Evolutionary conservation across 768 basidiomycete species (phyloP), one percentile per base, ranked within the genome.

Genomic region (Floccularia luteovirens): DNA sequence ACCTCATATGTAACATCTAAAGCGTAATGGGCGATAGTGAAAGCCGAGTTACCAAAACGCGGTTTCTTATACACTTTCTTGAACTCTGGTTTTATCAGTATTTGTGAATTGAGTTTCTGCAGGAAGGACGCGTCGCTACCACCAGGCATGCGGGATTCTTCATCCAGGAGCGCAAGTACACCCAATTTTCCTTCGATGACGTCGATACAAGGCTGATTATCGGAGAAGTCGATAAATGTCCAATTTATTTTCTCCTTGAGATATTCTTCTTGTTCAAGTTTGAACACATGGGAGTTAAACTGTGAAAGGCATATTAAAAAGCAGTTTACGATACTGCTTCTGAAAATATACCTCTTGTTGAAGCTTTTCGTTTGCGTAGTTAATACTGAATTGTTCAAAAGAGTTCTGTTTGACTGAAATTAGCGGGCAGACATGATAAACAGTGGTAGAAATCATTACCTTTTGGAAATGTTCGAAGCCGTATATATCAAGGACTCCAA

Each of bases 231-330:
- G 59, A 99, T 99, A 64, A 98, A 98, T 6, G 89, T 97, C 96
- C 96, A 99, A 58, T 96, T 91, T 58, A 99, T 99, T 61, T 96
- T 74, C 58, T 99, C 96, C 48, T 94, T 90, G 38, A 98, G 80
- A 55, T 99, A 99, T 64, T 99, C 96, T 58, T 98, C 96, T 67
- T 99, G 96, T 58, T 99, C 96, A 30, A 99, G 79, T 70, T 98
- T 93, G 77, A 91, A 92, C 36, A 99, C 96, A 57, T 99, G 96
- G 1, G 94, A 96, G 53, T 98, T 98, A 69, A 99, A 99, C 89
- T 96, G 41, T 7, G 27, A 24, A 24, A 40, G 39, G 32, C 10
- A 50, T 49, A 39, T 52, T 36, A 31, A 36, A 40, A 23, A 32
- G 14, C n/a, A 19, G 16, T 31, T 34, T 6, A 39, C 24, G 11